These are phyloP conservation scores for Phytophthora citricola DNA, from an alignment of 352 stramenopile genomes.

Conservation along the genomic window DNA sequence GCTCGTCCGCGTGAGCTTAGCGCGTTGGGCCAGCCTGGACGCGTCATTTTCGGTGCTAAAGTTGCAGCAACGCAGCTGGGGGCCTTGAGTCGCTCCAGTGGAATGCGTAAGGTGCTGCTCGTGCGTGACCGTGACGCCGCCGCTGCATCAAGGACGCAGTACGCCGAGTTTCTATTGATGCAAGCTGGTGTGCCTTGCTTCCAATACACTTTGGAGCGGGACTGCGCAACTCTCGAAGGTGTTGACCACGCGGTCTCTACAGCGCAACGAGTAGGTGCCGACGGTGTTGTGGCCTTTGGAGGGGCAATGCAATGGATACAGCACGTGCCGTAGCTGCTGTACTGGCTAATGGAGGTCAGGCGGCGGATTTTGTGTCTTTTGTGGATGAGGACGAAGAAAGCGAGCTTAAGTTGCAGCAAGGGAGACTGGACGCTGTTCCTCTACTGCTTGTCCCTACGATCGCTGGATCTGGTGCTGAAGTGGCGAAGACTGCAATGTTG, in stretches of 20 bases:
- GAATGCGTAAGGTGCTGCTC: constrained; percentile 76
- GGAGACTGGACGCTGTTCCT: constrained; percentile 31
- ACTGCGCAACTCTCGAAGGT: constrained; percentile 65
- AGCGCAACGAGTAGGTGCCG: constrained; percentile 64
- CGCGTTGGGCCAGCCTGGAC: constrained; percentile 44
- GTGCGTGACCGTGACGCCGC: constrained; percentile 68
- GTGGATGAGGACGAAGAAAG: constrained; percentile 20
- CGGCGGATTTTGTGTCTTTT: constrained; percentile 37
- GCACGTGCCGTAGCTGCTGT: constrained; percentile 62
- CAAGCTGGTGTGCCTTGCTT: constrained; percentile 75
- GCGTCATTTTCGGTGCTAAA: constrained; percentile 61
- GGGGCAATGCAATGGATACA: constrained; percentile 73
- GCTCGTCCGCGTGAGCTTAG: constrained; percentile 45
- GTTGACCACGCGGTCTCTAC: constrained; percentile 64
- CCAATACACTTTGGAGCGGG: constrained; percentile 72
- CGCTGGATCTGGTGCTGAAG: constrained; percentile 58
- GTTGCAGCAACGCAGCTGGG: constrained; percentile 50
- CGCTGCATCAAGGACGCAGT: constrained; percentile 63
- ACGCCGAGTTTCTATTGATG: constrained; percentile 77
- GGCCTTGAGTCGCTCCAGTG: constrained; percentile 36
- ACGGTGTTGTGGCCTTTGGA: constrained; percentile 76
- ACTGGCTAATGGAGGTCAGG: constrained; percentile 51
- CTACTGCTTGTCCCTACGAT: constrained; percentile 71
- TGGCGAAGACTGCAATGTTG: constrained; percentile 58
- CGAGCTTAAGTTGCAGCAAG: constrained; percentile 28